These are phyloP conservation scores for Plasmodium ovale DNA, from an alignment of 169 alveolate species.

Conservation along the genomic window DNA sequence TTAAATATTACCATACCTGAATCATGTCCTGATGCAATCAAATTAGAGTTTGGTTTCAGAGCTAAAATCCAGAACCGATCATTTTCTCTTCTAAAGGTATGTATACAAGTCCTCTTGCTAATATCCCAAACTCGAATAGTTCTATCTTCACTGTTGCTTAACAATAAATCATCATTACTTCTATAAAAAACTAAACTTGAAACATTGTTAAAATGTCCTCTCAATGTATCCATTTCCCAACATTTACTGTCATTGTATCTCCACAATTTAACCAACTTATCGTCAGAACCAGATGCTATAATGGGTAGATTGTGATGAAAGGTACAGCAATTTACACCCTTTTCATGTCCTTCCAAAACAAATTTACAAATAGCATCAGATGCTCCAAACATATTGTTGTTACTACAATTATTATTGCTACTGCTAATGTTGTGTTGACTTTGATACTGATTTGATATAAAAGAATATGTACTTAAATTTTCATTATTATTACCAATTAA, in stretches of 20 bases:
- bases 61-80: slow-evolving; percentile 97
- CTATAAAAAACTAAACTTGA: slow-evolving; percentile 94
- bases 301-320: slow-evolving; percentile 93
- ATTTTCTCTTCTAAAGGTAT: slow-evolving; percentile 91
- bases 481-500: background rate
- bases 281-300: slow-evolving; percentile 96
- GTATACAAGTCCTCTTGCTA: slow-evolving; percentile 90
- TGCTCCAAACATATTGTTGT: slow-evolving; percentile 72
- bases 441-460: background rate
- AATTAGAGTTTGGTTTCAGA: slow-evolving; percentile 89
- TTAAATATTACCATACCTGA: slow-evolving; percentile 92
- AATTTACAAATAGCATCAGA: slow-evolving; percentile 86
- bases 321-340: slow-evolving; percentile 97
- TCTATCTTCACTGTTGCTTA: slow-evolving; percentile 95
- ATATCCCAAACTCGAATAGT: slow-evolving; percentile 96
- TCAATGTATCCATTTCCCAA: slow-evolving; percentile 94
- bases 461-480: slow-evolving; percentile 5
- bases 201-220: slow-evolving; percentile 96
- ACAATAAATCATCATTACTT: slow-evolving; percentile 88
- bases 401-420: background rate
- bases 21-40: slow-evolving; percentile 96
- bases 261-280: slow-evolving; percentile 95
- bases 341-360: slow-evolving; percentile 96
- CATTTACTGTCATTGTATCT: slow-evolving; percentile 92
- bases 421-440: background rate